These are phyloP conservation scores for Selenicereus undatus DNA, from an alignment of 148 eudicot genomes.

Conservation along the genomic window DNA sequence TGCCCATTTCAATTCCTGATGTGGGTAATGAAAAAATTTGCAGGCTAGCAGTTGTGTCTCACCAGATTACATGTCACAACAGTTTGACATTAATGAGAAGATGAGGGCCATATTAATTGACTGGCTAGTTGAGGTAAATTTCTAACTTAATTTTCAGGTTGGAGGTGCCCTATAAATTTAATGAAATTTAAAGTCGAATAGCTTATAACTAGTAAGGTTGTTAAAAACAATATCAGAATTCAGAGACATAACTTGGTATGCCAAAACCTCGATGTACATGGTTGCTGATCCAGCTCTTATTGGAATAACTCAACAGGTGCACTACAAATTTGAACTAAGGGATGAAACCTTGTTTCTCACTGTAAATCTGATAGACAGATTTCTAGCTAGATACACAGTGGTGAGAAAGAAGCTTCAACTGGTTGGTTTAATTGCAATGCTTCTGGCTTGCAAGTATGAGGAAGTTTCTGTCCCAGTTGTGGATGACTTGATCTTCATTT, in stretches of 20 bases:
- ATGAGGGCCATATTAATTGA: constrained; percentile 86
- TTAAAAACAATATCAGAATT: not conserved
- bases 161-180: not conserved
- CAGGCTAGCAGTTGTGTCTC: constrained; percentile 58
- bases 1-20: not conserved
- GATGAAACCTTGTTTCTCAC: constrained; percentile 82
- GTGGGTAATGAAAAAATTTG: constrained; percentile 3
- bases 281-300: constrained; percentile 14
- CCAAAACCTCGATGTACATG: not conserved
- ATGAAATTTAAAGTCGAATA: not conserved
- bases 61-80: constrained; percentile 57
- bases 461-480: constrained; percentile 87
- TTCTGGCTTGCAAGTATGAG: constrained; percentile 86
- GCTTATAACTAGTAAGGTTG: not conserved
- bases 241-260: not conserved
- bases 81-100: constrained; percentile 68
- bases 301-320: constrained; percentile 53
- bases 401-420: constrained; percentile 83
- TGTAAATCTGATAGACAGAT: constrained; percentile 74
- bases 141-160: not conserved
- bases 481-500: constrained; percentile 76
- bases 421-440: constrained; percentile 84
- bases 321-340: constrained; percentile 78
- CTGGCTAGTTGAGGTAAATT: constrained; percentile 76
- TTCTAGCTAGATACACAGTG: constrained; percentile 53